Evolutionary conservation across 495 filamentous ascomycete species (phyloP).

Genomic region (Penicillium crystallinum): DNA sequence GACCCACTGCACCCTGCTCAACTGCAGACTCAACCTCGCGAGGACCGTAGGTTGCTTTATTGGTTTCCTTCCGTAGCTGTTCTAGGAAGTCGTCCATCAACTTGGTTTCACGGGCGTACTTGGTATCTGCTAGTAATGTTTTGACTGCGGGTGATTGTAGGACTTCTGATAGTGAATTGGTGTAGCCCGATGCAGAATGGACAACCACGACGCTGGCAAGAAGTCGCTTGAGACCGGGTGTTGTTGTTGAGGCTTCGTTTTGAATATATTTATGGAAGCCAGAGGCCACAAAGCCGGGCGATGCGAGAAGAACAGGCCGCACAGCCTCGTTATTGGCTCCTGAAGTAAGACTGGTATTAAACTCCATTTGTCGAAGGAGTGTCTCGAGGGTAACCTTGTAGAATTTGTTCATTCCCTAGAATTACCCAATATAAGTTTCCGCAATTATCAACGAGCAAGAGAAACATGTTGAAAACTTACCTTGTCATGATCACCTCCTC

Average conservation of each 20-base stretch:
- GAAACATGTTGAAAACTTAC: conserved; percentile 29
- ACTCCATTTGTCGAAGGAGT: conserved; percentile 72
- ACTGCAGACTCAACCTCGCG: conserved; percentile 82
- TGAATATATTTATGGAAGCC: conserved; percentile 79
- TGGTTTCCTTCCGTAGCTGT: conserved; percentile 77
- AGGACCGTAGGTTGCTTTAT: conserved; percentile 86
- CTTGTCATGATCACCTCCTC: conserved; percentile 60
- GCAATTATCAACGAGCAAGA: not conserved
- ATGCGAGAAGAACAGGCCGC: conserved; percentile 78
- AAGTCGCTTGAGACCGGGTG: conserved; percentile 57
- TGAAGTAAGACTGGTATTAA: conserved; percentile 45
- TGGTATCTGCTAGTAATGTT: conserved; percentile 71
- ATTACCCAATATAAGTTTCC: not conserved
- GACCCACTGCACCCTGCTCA: conserved; percentile 80
- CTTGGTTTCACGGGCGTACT: conserved; percentile 76
- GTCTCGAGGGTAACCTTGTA: conserved; percentile 73
- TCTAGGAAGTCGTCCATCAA: conserved; percentile 84
- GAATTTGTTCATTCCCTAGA: conserved; percentile 68
- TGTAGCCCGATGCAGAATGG: conserved; percentile 77
- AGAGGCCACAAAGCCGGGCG: conserved; percentile 79
- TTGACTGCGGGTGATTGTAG: conserved; percentile 73
- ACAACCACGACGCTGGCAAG: conserved; percentile 68
- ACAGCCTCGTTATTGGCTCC: conserved; percentile 34
- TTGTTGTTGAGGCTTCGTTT: conserved; percentile 52
- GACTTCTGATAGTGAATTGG: conserved; percentile 82